Evolutionary conservation across 2,329 filamentous ascomycete species (phyloP), one percentile per base, ranked within the genome.

Genomic region (Fusarium sarcochroum): DNA sequence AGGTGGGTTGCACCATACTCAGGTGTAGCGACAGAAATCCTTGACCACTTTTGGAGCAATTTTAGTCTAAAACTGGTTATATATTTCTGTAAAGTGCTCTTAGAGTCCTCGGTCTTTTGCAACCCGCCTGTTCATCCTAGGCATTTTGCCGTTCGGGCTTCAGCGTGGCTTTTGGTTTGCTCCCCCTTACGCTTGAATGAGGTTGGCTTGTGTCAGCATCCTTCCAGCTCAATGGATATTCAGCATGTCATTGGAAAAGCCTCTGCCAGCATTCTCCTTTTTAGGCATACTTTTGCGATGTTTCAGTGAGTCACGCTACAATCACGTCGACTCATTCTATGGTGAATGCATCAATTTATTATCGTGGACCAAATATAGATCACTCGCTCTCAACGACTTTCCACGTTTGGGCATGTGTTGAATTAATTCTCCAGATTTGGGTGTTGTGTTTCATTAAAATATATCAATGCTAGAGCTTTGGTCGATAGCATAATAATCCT

Each of bases 151-250:
- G 7, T n/a, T n/a, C n/a, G n/a, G n/a, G n/a, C n/a, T 30, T 30
- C 27, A 30, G 27, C 27, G 27, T 30, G 27, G 27, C 27, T 30
- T 30, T 30, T 9, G 27, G 10, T 7, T 21, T 56, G 35, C 32
- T 15, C 34, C 14, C 32, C 34, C 15, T 35, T 17, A 7, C 34
- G 7, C 17, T 10, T 15, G 10, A 18, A 38, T 17, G n/a, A 27
- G 14, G 14, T 41, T 38, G 20, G 18, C n/a, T 47, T 61, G 47
- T 23, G 47, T 62, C 47, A 62, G 48, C 42, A n/a, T 47, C 9
- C 2, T n/a, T 15, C 2, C 21, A 34, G 18, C n/a, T 17, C 42
- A 20, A 25, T 30, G 27, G 27, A 30, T 8, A 20, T 3, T n/a
- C 9, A 17, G 55, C 15, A 15, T 17, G 20, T 32, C 14, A 13